Conservation (phyloP, 306 rosid species). For the Canavalia gladiata region DNA sequence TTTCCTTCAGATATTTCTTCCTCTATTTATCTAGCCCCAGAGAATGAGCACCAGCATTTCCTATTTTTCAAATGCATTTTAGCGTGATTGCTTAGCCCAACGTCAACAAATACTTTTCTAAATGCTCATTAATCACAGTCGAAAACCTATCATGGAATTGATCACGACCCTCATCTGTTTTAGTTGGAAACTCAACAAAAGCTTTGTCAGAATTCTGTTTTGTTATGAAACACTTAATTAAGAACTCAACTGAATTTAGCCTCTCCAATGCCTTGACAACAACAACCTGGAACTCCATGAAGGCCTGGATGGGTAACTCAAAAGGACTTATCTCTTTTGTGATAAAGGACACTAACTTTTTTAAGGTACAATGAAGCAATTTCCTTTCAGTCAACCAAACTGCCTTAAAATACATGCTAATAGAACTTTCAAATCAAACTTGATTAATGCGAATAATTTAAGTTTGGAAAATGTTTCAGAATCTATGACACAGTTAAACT, state of each 20-base stretch:
- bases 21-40: conserved; percentile 80
- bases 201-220: conserved; percentile 53
- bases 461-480: conserved; percentile 64
- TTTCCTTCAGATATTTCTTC: conserved; percentile 75
- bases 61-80: conserved; percentile 86
- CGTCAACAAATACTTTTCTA: conserved; percentile 68
- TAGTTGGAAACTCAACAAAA: conserved; percentile 50
- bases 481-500: conserved; percentile 40
- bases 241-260: conserved; percentile 68
- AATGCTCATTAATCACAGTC: conserved; percentile 64
- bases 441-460: conserved; percentile 77
- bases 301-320: conserved; percentile 68
- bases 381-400: conserved; percentile 65
- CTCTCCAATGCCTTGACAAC: conserved; percentile 75
- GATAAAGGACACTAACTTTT: conserved; percentile 67
- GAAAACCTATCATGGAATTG: conserved; percentile 52
- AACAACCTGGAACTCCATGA: conserved; percentile 77
- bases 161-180: conserved; percentile 45
- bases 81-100: conserved; percentile 58
- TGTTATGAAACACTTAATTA: conserved; percentile 63
- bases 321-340: conserved; percentile 74
- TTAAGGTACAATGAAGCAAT: conserved; percentile 59
- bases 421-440: conserved; percentile 84
- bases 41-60: conserved; percentile 59
- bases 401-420: conserved; percentile 72